phyloP scores from a whole-genome alignment of 495 filamentous ascomycete genomes.

The Penicillium verhagenii region DNA sequence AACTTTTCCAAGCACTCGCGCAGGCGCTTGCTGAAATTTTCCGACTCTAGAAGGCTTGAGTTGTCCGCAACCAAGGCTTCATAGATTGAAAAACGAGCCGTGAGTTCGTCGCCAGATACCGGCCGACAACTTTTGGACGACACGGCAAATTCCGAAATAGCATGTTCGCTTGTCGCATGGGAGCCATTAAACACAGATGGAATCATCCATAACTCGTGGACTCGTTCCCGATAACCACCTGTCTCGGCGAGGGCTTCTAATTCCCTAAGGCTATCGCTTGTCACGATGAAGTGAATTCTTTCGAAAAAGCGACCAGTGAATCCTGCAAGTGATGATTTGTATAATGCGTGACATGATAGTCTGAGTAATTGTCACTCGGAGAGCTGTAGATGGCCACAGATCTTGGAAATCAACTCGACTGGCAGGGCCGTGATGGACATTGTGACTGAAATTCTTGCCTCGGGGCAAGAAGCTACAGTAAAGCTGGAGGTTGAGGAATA shows the following conservation, averaged over 20 bases:
- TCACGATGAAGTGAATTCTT: slow-evolving; percentile 19
- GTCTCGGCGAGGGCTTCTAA: slow-evolving; percentile 12
- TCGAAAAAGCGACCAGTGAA: slow-evolving; percentile 9
- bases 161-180: not conserved
- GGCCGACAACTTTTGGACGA: slow-evolving; percentile 19
- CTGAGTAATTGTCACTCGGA: slow-evolving; percentile 13
- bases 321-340: slow-evolving; percentile 10
- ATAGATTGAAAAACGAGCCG: slow-evolving; percentile 8
- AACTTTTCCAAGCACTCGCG: not conserved
- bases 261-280: slow-evolving; percentile 19
- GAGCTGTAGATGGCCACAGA: slow-evolving; percentile 12
- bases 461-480: too few relatives aligned
- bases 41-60: slow-evolving; percentile 11
- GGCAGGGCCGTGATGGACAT: too few relatives aligned
- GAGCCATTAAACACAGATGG: slow-evolving; percentile 11
- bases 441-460: too few relatives aligned
- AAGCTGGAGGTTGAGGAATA: too few relatives aligned
- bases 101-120: too few relatives aligned
- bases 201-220: slow-evolving; percentile 20
- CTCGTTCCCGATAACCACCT: slow-evolving; percentile 8
- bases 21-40: not conserved
- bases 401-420: slow-evolving; percentile 17
- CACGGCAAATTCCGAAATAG: not conserved
- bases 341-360: slow-evolving; percentile 17
- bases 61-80: slow-evolving; percentile 13